Evolutionary conservation across 2,329 filamentous ascomycete species (phyloP), one percentile per base, ranked within the genome.

Genomic region (Davidsoniella eucalypti): DNA sequence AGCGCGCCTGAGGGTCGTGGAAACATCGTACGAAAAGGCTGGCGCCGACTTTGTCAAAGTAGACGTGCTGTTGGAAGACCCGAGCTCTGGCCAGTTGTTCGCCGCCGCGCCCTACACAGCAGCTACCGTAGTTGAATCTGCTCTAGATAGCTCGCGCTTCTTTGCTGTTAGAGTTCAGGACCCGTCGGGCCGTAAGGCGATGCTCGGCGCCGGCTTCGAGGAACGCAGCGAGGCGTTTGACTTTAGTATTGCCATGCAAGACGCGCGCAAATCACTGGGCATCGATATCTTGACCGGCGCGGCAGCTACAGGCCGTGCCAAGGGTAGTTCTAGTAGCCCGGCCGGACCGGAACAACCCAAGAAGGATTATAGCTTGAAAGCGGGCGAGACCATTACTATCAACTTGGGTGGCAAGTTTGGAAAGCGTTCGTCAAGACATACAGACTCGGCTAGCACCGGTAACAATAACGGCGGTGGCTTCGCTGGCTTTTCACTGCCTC

Each of bases 161-260:
- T 94, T 94, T 61, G 87, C 87, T 5, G 62, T 94, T 36, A 73
- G 83, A 12, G 86, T 94, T 1, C 78, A 85, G 52, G 85, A 87
- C 54, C 81, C 80, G 36, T 73, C 75, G 39, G 80, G 84, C 1
- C 73, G 81, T 57, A 88, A 87, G 63, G 87, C 87, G 9, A 75
- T 84, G 43, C 66, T 94, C 53, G 87, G 87, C 8, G 77, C 94
- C 56, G 87, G 87, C 8, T 94, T 93, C 61, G 86, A 93, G 68
- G 86, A 94, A 64, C 71, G 87, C 46, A 80, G 77, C 59, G 84
- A 90, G 58, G 85, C 87, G 1, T 90, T 94, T 58, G 87, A 94
- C 61, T 87, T 94, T 59, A 76, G 78, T 54, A 82, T 93, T 47
- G 76, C 82, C 14, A 67, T 94, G 61, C 83, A 88, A 64, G 86